Conservation (phyloP, 106 monocot genomes). For the Acanthochlamys bracteata region DNA sequence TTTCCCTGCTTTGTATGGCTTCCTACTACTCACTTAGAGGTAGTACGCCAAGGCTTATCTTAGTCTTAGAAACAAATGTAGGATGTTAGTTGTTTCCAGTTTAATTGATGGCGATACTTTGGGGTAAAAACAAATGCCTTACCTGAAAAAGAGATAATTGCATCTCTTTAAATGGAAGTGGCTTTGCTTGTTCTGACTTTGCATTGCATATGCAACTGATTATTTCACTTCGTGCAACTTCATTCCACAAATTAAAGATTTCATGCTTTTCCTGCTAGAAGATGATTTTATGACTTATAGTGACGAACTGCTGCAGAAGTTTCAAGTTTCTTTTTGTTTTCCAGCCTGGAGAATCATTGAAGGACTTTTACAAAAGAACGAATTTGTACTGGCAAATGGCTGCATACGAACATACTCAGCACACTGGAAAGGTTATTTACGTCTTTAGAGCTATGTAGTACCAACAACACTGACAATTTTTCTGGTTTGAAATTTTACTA, state of each 20-base stretch:
- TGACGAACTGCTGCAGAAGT: background rate
- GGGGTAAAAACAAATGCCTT: no score
- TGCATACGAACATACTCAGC: slow-evolving; percentile 96
- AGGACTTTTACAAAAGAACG: slow-evolving; percentile 86
- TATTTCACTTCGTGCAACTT: no score
- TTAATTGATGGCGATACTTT: no score
- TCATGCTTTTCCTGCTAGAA: background rate
- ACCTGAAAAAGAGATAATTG: no score
- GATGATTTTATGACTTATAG: background rate
- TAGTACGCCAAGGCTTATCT: no score
- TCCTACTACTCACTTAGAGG: no score
- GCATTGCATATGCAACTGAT: no score
- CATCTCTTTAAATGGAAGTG: no score
- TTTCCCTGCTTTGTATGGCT: no score
- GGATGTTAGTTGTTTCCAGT: no score
- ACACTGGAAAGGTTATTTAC: slow-evolving; percentile 85
- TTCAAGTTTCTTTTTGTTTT: background rate
- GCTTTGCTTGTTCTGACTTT: no score
- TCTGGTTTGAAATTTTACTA: background rate
- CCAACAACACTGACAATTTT: background rate
- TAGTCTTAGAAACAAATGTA: no score
- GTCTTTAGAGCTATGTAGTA: background rate
- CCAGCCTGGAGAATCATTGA: slow-evolving; percentile 92
- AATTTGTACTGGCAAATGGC: slow-evolving; percentile 96
- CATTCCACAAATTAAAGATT: background rate